Conservation (phyloP, 2,329 filamentous ascomycete genomes). For the Talaromyces sp. region DNA sequence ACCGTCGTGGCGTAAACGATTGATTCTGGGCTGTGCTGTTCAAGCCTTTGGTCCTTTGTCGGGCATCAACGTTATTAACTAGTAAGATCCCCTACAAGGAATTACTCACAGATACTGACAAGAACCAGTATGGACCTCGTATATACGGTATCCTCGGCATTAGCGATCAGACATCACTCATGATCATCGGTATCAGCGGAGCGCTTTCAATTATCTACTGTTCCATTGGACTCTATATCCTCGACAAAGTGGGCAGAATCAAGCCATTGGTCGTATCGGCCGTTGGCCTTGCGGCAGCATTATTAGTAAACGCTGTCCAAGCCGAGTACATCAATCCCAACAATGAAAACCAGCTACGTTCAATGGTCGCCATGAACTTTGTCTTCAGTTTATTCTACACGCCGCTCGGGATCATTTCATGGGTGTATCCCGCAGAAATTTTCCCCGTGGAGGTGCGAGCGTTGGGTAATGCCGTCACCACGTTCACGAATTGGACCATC, state of each 20-base stretch:
- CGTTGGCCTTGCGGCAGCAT: constrained; percentile 39
- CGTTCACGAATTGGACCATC: constrained; percentile 42
- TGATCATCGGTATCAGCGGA: constrained; percentile 49
- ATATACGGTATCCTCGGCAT: constrained; percentile 44
- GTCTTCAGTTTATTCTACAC: constrained; percentile 44
- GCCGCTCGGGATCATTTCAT: constrained; percentile 41
- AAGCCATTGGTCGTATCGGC: constrained; percentile 44
- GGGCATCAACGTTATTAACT: constrained; percentile 44
- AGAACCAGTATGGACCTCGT: no score
- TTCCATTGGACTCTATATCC: constrained; percentile 40
- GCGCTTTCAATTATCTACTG: constrained; percentile 47
- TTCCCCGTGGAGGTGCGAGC: constrained; percentile 42
- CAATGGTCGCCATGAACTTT: constrained; percentile 45
- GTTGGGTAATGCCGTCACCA: constrained; percentile 38
- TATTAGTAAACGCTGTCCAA: constrained; percentile 38
- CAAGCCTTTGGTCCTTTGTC: constrained; percentile 46
- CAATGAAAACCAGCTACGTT: constrained; percentile 24
- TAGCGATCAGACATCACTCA: constrained; percentile 39
- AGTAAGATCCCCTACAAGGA: no score
- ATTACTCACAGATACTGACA: no score
- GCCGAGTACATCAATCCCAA: constrained; percentile 29
- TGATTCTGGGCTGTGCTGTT: constrained; percentile 44
- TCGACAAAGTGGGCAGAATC: constrained; percentile 45
- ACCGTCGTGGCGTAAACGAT: constrained; percentile 40
- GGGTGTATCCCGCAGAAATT: constrained; percentile 43